Evolutionary conservation across 129 eudicot genomes (phyloP).

Genomic region (Centella asiatica): DNA sequence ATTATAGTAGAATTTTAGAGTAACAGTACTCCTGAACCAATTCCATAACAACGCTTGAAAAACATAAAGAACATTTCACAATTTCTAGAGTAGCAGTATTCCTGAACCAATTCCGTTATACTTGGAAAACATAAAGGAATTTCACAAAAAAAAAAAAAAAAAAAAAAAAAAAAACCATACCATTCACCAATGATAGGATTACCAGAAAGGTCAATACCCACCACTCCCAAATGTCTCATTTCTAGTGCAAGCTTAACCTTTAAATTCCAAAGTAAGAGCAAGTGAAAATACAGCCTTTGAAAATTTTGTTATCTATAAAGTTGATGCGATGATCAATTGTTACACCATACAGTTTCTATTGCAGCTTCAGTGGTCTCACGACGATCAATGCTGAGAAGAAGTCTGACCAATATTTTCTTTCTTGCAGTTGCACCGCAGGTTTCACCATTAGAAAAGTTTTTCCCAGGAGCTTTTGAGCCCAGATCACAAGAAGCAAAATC

Average conservation of each 20-base stretch:
- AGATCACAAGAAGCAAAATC: slow-evolving; percentile 24
- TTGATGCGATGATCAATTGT: slow-evolving; percentile 3
- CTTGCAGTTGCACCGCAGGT: slow-evolving; percentile 13
- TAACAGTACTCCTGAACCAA: background rate
- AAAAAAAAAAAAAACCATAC: slow-evolving; percentile 21
- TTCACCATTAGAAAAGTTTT: slow-evolving; percentile 7
- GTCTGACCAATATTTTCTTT: slow-evolving; percentile 69
- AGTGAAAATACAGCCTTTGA: background rate
- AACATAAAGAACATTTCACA: background rate
- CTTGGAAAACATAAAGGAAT: background rate
- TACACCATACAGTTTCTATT: slow-evolving; percentile 76
- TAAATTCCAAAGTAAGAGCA: slow-evolving; percentile 13
- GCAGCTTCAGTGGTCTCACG: slow-evolving; percentile 82
- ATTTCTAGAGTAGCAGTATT: background rate
- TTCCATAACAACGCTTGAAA: background rate
- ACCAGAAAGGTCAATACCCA: slow-evolving; percentile 97
- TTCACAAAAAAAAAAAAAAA: too few relatives aligned
- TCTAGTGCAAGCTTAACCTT: slow-evolving; percentile 86
- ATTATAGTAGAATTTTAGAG: slow-evolving; percentile 4
- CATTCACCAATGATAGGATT: slow-evolving; percentile 85
- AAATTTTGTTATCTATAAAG: background rate
- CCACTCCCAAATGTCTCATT: slow-evolving; percentile 69
- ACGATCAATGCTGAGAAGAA: slow-evolving; percentile 87
- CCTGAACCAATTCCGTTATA: background rate
- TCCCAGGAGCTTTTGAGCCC: slow-evolving; percentile 12